Evolutionary conservation across 768 basidiomycete genomes (phyloP).

Genomic region (Naganishia friedmannii): DNA sequence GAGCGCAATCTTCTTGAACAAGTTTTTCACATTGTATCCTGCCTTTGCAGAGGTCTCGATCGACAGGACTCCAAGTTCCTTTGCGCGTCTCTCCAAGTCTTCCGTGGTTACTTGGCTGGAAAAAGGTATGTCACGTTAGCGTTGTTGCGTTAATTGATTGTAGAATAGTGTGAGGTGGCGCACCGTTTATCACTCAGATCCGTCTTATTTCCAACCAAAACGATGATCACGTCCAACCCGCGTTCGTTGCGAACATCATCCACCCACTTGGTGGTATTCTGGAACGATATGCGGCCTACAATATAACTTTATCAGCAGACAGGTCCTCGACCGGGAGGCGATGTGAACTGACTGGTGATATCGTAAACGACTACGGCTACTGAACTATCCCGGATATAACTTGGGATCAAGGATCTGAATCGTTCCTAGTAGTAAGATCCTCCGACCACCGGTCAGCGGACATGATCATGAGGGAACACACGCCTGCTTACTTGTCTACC

Average conservation of each 20-base stretch:
- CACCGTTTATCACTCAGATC: conserved; percentile 98
- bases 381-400: conserved; percentile 97
- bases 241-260: conserved; percentile 97
- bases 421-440: conserved; percentile 65
- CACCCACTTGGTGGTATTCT: conserved; percentile 98
- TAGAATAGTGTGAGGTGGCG: conserved; percentile 39
- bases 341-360: conserved; percentile 76
- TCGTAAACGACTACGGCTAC: conserved; percentile 99
- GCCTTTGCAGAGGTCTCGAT: conserved; percentile 99
- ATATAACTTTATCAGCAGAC: not conserved
- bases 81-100: conserved; percentile 86
- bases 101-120: conserved; percentile 95
- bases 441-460: not conserved
- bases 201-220: conserved; percentile 97
- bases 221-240: conserved; percentile 96
- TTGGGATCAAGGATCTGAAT: conserved; percentile 94
- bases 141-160: not conserved
- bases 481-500: conserved; percentile 3
- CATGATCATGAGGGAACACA: not conserved
- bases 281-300: conserved; percentile 90
- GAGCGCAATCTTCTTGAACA: conserved; percentile 99
- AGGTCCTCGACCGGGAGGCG: conserved; percentile 3
- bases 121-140: not conserved
- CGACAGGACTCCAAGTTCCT: conserved; percentile 90
- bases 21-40: conserved; percentile 95